Conservation (phyloP, 768 basidiomycete genomes). For the Tulasnella sp. region DNA sequence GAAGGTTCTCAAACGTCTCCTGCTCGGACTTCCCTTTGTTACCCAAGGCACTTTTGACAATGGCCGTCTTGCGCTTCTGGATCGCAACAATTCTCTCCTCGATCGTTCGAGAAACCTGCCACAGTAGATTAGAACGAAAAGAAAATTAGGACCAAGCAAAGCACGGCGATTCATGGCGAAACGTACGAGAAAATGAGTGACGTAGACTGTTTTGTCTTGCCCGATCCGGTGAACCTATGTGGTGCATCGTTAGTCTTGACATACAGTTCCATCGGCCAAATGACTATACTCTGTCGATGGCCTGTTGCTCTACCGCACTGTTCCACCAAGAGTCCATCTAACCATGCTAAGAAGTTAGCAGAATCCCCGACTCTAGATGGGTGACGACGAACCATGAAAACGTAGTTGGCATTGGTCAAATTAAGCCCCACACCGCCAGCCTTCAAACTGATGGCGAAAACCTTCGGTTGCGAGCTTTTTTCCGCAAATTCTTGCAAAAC, state of each 20-base stretch:
- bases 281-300: constrained; percentile 63
- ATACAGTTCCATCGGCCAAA: neutral
- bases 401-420: constrained; percentile 75
- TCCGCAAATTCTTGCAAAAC: constrained; percentile 76
- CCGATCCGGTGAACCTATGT: constrained; percentile 65
- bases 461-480: constrained; percentile 64
- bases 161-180: neutral
- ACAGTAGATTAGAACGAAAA: neutral
- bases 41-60: constrained; percentile 79
- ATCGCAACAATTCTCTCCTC: constrained; percentile 77
- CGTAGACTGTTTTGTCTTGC: constrained; percentile 75
- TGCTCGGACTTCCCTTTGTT: constrained; percentile 47
- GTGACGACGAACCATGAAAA: constrained; percentile 64
- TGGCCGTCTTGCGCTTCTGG: constrained; percentile 81
- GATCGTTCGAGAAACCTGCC: constrained; percentile 68
- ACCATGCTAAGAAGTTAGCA: neutral
- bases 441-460: constrained; percentile 70
- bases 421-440: constrained; percentile 92
- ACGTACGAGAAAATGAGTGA: constrained; percentile 78
- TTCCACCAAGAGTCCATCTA: constrained; percentile 97
- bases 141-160: neutral
- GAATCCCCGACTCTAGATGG: neutral
- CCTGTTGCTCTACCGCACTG: constrained; percentile 78
- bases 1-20: constrained; percentile 70
- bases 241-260: neutral